Conservation (phyloP, 202 grass and related monocot species). For the Zoysia matrella region DNA sequence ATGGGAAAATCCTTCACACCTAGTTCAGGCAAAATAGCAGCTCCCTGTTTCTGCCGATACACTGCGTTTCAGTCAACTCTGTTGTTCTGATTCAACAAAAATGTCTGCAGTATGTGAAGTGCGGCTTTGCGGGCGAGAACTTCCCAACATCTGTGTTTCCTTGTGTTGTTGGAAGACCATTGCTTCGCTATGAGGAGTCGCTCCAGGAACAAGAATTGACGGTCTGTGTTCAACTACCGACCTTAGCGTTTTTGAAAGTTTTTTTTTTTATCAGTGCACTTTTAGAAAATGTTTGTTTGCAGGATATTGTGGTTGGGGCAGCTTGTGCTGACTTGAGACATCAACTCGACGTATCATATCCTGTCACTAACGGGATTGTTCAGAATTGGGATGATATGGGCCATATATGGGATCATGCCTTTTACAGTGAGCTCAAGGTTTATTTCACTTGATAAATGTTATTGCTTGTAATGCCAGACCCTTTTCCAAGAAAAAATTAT, state of each 20-base stretch:
- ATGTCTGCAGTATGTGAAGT: constrained; percentile 89
- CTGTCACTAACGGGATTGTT: constrained; percentile 91
- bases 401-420: constrained; percentile 98
- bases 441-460: constrained; percentile 27
- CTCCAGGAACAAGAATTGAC: constrained; percentile 89
- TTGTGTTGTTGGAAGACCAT: constrained; percentile 84
- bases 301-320: constrained; percentile 98
- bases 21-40: neutral
- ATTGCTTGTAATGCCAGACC: constrained; percentile 14
- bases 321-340: constrained; percentile 96
- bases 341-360: constrained; percentile 97
- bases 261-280: neutral
- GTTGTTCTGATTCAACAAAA: constrained; percentile 31
- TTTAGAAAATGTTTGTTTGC: neutral
- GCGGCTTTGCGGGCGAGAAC: constrained; percentile 94
- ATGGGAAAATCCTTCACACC: neutral
- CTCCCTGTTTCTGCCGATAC: neutral
- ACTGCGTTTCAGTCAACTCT: neutral
- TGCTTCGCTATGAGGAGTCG: constrained; percentile 92
- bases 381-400: constrained; percentile 99
- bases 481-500: neutral
- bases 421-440: constrained; percentile 96
- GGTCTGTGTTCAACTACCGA: constrained; percentile 36
- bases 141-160: constrained; percentile 94
- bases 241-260: neutral